Evolutionary conservation across 2,329 filamentous ascomycete genomes (phyloP), one percentile per base, ranked within the genome.

Genomic region (Juglanconis sp.): DNA sequence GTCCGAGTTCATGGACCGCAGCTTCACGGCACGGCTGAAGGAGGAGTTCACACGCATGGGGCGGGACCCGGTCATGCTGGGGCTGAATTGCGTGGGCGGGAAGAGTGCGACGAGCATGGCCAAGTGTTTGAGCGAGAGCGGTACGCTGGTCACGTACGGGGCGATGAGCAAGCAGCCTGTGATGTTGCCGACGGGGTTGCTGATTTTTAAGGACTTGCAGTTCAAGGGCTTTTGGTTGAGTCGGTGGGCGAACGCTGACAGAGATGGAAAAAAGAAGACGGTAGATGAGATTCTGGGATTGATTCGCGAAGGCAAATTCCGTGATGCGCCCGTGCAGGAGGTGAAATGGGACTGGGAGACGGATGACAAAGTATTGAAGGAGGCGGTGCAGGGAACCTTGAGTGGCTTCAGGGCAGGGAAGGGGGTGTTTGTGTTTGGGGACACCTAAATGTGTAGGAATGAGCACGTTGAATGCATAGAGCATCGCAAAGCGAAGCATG

Each of bases 141-240:
- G 85, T 1, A 87, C 89, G 59, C 80, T 98, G 74, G 92, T 99
- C 31, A 96, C 94, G 4, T 99, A 99, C 71, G 95, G 95, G 32
- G 94, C 91, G 54, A 99, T 99, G 95, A 87, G 90, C 38, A 90
- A 90, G 72, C 88, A 96, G 77, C 93, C 94, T 0, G 83, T 97
- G 32, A 81, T 83, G 6, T 76, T 98, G 63, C 92, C 94, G 0
- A 90, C 93, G 0, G 90, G 90, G 0, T 79, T 96, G 66, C 79
- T 98, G 62, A 99, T 99, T 68, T 99, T 99, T 79, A 95, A 94
- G 74, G 87, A 98, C 68, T 81, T 98, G 56, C 82, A 85, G 55
- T 96, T 97, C 70, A 84, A 91, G 63, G 96, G 95, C 4, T 99
- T 98, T 75, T 99, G 95, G 95, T 87, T 98, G 31, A 95, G 90